Conservation (phyloP, 306 rosid species). For the Vigna trinervia region DNA sequence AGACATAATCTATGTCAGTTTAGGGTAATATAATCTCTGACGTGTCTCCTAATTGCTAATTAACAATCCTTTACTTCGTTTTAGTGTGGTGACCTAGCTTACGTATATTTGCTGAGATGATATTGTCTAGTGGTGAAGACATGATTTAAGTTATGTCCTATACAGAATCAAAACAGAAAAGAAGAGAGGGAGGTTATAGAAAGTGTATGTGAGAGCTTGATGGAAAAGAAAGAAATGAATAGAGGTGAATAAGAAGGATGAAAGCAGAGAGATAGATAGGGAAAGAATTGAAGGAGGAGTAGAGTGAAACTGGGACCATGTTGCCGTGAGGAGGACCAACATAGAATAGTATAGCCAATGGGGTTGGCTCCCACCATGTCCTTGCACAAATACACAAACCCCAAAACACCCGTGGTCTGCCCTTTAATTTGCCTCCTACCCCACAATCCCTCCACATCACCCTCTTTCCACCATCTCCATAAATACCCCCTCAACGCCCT, state of each 20-base stretch:
- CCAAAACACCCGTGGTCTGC: slow-evolving; percentile 78
- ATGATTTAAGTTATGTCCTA: too few species aligned
- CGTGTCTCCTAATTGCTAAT: too few species aligned
- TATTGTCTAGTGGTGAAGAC: too few species aligned
- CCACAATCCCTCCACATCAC: slow-evolving; percentile 52
- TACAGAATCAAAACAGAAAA: slow-evolving; percentile 18
- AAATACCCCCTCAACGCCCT: slow-evolving; percentile 57
- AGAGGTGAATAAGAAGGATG: slow-evolving; percentile 8
- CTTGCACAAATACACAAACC: slow-evolving; percentile 53
- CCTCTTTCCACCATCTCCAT: slow-evolving; percentile 44
- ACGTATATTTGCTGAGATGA: too few species aligned
- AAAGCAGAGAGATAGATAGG: slow-evolving; percentile 9
- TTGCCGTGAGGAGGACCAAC: slow-evolving; percentile 57
- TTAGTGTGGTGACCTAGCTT: too few species aligned
- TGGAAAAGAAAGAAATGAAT: not conserved
- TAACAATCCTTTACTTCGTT: too few species aligned
- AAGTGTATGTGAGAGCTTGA: not conserved
- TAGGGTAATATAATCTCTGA: too few species aligned
- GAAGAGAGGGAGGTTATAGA: not conserved
- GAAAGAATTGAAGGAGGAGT: slow-evolving; percentile 4
- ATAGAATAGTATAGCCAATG: slow-evolving; percentile 56
- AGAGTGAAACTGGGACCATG: slow-evolving; percentile 55
- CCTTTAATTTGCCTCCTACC: slow-evolving; percentile 41
- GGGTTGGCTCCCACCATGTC: slow-evolving; percentile 69
- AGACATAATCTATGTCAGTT: too few species aligned